These are phyloP conservation scores for Heritiera littoralis DNA, from an alignment of 345 rosid species.

Conservation along the genomic window DNA sequence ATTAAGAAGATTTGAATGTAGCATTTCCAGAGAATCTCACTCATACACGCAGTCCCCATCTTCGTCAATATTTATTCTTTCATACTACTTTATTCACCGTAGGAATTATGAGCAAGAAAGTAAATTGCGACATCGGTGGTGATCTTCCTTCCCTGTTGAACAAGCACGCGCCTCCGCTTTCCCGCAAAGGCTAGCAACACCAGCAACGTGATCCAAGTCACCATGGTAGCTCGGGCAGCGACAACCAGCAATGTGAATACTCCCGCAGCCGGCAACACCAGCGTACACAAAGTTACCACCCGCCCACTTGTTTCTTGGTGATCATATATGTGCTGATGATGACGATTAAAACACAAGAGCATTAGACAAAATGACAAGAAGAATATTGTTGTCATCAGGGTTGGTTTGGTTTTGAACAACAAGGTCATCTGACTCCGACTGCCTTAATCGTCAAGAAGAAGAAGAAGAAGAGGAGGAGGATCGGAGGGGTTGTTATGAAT, in stretches of 20 bases:
- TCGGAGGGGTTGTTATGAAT: background rate
- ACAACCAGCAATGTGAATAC: slow-evolving; percentile 34
- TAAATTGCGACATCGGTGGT: slow-evolving; percentile 40
- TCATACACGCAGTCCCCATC: background rate
- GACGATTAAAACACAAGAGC: slow-evolving; percentile 7
- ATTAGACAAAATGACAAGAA: slow-evolving; percentile 24
- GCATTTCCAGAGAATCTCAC: no score
- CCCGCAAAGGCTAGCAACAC: slow-evolving; percentile 54
- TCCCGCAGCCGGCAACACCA: slow-evolving; percentile 28
- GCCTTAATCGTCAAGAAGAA: background rate
- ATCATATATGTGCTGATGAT: background rate
- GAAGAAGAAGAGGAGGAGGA: background rate
- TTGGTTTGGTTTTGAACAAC: slow-evolving; percentile 18
- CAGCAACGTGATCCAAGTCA: slow-evolving; percentile 54
- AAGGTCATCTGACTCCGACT: background rate
- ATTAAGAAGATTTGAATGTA: no score
- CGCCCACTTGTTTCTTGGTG: background rate
- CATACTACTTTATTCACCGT: background rate
- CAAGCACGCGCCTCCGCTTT: slow-evolving; percentile 48
- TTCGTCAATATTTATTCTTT: no score
- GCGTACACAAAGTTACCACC: slow-evolving; percentile 23
- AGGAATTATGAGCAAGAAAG: slow-evolving; percentile 28
- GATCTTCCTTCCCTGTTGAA: slow-evolving; percentile 46
- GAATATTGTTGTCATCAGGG: slow-evolving; percentile 17
- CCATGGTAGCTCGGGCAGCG: slow-evolving; percentile 51